Evolutionary conservation across 345 rosid genomes (phyloP).

Genomic region (Microcos paniculata): DNA sequence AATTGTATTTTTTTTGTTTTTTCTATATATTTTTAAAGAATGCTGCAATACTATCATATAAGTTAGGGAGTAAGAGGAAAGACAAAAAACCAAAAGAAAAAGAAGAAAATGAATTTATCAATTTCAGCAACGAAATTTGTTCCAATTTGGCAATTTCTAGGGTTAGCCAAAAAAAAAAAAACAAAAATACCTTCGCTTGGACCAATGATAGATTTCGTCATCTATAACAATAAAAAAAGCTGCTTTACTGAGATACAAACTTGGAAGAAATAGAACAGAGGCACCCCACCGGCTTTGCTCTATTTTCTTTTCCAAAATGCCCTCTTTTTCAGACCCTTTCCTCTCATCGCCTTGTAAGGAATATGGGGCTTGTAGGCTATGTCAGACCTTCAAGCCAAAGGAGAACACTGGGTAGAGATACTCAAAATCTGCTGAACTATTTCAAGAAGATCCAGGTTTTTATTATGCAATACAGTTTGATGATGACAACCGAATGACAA

Average conservation of each 20-base stretch:
- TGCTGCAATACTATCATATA: too few species aligned
- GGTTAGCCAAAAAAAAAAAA: background rate
- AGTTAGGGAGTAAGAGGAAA: too few species aligned
- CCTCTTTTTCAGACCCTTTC: too few species aligned
- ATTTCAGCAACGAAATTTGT: background rate
- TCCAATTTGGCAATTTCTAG: background rate
- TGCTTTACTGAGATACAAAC: background rate
- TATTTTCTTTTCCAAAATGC: too few species aligned
- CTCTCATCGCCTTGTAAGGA: conserved; percentile 33
- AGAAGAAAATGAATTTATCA: too few species aligned
- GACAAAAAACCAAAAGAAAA: too few species aligned
- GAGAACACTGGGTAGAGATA: conserved; percentile 58
- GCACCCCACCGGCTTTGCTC: too few species aligned
- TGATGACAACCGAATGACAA: too few species aligned
- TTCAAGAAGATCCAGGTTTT: conserved; percentile 64
- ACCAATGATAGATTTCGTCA: background rate
- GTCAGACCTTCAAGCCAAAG: conserved; percentile 36
- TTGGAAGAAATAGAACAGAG: too few species aligned
- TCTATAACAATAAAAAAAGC: background rate
- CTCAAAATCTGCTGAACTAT: conserved; percentile 59
- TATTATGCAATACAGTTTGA: too few species aligned
- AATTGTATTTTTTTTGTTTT: too few species aligned
- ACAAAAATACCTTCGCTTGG: background rate
- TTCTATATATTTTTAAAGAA: too few species aligned
- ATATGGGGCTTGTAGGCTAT: conserved; percentile 27